Base-by-base conservation (phyloP, 495 filamentous ascomycete genomes). In the Cairneyella variabilis region DNA sequence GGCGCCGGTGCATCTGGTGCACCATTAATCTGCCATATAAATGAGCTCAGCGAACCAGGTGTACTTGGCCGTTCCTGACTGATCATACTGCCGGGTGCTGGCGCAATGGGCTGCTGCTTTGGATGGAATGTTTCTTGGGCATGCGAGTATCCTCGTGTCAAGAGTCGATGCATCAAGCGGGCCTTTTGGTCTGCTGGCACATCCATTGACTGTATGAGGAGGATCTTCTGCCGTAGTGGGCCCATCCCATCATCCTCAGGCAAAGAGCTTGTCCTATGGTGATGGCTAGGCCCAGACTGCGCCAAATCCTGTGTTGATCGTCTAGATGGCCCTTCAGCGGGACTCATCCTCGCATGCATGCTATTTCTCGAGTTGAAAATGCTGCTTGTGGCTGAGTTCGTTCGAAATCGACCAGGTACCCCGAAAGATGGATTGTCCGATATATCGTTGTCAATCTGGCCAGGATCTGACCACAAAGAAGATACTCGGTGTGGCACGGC, bases 201-300 rank as follows among this genome's bases (percentile, higher is more conserved):
- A 8, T 81, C 74, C 56, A 80, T 73, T 14, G 78, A 69, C 53
- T 89, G 83, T 51, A 99, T 91, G 27, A 77, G 78, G 34, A 88
- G 77, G 54, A 99, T 92, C 66, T 83, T 84, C 54, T 74, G 78
- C 50, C 93, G 75, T 51, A 97, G 68, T 47, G 70, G 67, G 7
- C 82, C 75, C 88, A 95, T 96, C 26, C 93, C 93, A 75, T 99
- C 93, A 67, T 99, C 90, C 59, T 85, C 93, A 0, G 93, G 95
- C 43, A 98, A 71, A 18, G 73, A 63, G 6, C 48, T 46, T 34
- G 47, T 53, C 39, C 54, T 60, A 14, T 53, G 51, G 42, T 55
- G 56, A 52, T 53, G 63, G 54, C 37, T 47, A 6, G 58, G 61
- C 32, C 36, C 28, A 56, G 45, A 30, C 34, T 40, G 45, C 28